Conservation (phyloP, 148 eudicot species). For the Chenopodium quinoa region DNA sequence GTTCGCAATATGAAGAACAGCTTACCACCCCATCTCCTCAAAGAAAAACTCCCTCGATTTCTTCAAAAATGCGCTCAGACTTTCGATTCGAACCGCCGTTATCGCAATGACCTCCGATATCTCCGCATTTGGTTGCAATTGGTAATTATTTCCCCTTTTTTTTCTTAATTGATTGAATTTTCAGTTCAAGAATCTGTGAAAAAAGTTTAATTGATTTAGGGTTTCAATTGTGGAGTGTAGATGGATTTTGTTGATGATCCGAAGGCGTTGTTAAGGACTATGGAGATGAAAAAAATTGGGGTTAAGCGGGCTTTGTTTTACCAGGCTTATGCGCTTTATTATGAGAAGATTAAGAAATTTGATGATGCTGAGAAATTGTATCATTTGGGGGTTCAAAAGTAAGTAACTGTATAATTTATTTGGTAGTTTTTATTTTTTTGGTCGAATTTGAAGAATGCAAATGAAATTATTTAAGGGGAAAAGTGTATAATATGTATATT, state of each 20-base stretch:
- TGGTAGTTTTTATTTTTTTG: background rate
- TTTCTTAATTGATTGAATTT: background rate
- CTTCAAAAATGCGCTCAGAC: slow-evolving; percentile 88
- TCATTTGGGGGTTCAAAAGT: slow-evolving; percentile 80
- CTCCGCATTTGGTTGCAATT: slow-evolving; percentile 87
- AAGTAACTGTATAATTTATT: slow-evolving; percentile 25
- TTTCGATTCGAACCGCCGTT: slow-evolving; percentile 67
- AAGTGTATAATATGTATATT: background rate
- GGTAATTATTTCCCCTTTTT: slow-evolving; percentile 31
- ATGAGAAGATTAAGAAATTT: slow-evolving; percentile 85
- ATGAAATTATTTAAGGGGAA: background rate
- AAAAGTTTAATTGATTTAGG: slow-evolving; percentile 16
- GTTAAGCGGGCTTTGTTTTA: slow-evolving; percentile 64
- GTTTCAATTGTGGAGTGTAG: slow-evolving; percentile 36
- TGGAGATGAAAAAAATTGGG: slow-evolving; percentile 75
- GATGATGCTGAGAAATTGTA: slow-evolving; percentile 83
- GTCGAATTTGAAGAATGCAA: background rate
- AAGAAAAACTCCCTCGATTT: slow-evolving; percentile 84
- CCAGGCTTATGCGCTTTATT: slow-evolving; percentile 88
- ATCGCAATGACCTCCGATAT: slow-evolving; percentile 71
- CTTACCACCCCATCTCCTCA: slow-evolving; percentile 56
- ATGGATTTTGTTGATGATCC: slow-evolving; percentile 98
- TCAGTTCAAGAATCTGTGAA: background rate
- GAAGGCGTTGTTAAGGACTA: slow-evolving; percentile 54
- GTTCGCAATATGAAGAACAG: slow-evolving; percentile 60